Base-by-base conservation (phyloP, 2,329 filamentous ascomycete genomes). In the Ophiostoma pallidulum region DNA sequence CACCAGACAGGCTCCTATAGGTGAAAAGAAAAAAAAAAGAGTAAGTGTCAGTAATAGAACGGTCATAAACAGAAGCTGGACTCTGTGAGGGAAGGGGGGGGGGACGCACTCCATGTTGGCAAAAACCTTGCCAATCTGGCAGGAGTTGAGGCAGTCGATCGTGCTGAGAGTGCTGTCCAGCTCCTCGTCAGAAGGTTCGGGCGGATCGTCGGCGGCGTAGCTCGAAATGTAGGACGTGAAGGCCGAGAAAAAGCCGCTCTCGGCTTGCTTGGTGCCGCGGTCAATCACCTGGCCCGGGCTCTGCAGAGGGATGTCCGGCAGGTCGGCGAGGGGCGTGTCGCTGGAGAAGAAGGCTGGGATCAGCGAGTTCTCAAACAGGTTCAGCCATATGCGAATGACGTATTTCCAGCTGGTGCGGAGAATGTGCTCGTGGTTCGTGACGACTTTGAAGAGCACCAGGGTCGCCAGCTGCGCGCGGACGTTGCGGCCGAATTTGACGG, bases 201-300 rank as follows among this genome's bases (percentile, higher is more conserved):
- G 92, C 12, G 92, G 92, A 60, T 98, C 92, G 64, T 97, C 92
- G 10, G 92, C 94, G 36, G 94, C 92, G 62, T 98, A 97, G 63
- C 91, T 97, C n/a, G 90, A 94, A 28, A 98, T 89, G 59, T 97
- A 98, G 5, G 86, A 94, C 0, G 91, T 94, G 58, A 98, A 87
- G 1, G 91, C 89, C 4, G 90, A 95, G 62, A 98, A 89, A 42
- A 98, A 77, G 6, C 92, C 89, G 3, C 82, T 81, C 24, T 98
- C 92, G 49, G 74, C 78, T 29, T 82, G 73, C 54, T 87, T 85
- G 36, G 85, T 75, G 48, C 82, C 89, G 48, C 91, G 81, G 62
- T 97, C 92, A 54, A 98, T 90, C 41, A 97, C 79, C 60, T 96
- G 90, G 9, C 88, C 92, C 2, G 92, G 90, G 12, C 80, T 87